Evolutionary conservation across 2,329 filamentous ascomycete species (phyloP).

Genomic region (Talaromyces rugulosus): DNA sequence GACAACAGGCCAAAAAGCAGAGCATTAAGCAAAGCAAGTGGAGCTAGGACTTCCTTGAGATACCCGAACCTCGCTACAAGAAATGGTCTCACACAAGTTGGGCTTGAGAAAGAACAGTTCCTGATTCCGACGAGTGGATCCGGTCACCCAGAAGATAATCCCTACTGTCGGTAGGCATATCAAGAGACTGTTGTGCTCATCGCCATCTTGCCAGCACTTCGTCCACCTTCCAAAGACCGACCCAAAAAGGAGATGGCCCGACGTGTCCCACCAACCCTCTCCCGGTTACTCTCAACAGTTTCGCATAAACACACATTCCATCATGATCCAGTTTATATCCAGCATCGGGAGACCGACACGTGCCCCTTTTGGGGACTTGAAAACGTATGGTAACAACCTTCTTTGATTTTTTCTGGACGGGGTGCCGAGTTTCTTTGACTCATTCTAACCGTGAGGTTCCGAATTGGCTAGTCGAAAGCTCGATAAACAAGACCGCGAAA

Average conservation of each 20-base stretch:
- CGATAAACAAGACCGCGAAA: constrained; percentile 69
- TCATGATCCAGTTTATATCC: constrained; percentile 57
- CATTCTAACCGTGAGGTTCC: constrained; percentile 27
- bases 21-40: constrained; percentile 27
- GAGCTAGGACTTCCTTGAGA: constrained; percentile 37
- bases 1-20: constrained; percentile 33
- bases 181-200: constrained; percentile 32
- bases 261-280: constrained; percentile 50
- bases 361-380: constrained; percentile 35
- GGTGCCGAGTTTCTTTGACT: constrained; percentile 39
- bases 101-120: constrained; percentile 19
- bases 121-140: constrained; percentile 58
- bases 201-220: constrained; percentile 13
- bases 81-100: constrained; percentile 24
- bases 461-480: constrained; percentile 61
- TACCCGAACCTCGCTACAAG: constrained; percentile 54
- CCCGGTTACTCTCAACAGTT: constrained; percentile 32
- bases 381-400: constrained; percentile 44
- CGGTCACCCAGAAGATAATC: constrained; percentile 18
- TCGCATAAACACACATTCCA: constrained; percentile 51
- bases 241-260: constrained; percentile 43
- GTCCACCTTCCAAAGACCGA: constrained; percentile 43
- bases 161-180: constrained; percentile 45
- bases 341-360: constrained; percentile 54
- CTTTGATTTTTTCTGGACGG: constrained; percentile 33